Evolutionary conservation across 148 eudicot genomes (phyloP).

Genomic region (Pharnaceum exiguum): DNA sequence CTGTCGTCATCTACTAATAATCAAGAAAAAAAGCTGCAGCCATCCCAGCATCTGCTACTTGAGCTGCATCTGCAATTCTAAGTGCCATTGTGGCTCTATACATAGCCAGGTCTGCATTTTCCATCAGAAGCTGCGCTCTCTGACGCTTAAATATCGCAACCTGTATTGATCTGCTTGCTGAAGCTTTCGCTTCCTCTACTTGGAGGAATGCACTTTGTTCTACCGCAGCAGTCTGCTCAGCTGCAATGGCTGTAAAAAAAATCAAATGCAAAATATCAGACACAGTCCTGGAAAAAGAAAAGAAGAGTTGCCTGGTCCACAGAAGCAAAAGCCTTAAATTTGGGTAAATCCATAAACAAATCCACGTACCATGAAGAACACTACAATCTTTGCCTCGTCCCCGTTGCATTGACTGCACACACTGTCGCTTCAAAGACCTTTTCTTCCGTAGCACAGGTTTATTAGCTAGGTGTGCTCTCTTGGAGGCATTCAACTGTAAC

Average conservation of each 20-base stretch:
- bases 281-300: neutral
- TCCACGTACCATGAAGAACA: slow-evolving; percentile 48
- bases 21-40: slow-evolving; percentile 33
- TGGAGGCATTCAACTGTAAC: slow-evolving; percentile 58
- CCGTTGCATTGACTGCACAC: slow-evolving; percentile 21
- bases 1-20: slow-evolving; percentile 8
- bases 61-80: slow-evolving; percentile 65
- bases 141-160: slow-evolving; percentile 62
- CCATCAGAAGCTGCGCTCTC: slow-evolving; percentile 73
- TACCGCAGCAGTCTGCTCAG: slow-evolving; percentile 34
- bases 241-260: slow-evolving; percentile 37
- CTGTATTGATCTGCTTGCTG: slow-evolving; percentile 39
- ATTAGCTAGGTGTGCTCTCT: slow-evolving; percentile 31
- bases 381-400: slow-evolving; percentile 68
- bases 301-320: neutral
- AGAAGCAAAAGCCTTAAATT: neutral
- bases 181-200: slow-evolving; percentile 61
- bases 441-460: slow-evolving; percentile 68
- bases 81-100: slow-evolving; percentile 81
- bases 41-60: slow-evolving; percentile 22
- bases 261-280: neutral
- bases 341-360: neutral
- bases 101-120: slow-evolving; percentile 68
- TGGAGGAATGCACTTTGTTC: slow-evolving; percentile 33
- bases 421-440: slow-evolving; percentile 58